Base-by-base conservation (phyloP, 768 basidiomycete genomes). In the Termitomyces sp. region DNA sequence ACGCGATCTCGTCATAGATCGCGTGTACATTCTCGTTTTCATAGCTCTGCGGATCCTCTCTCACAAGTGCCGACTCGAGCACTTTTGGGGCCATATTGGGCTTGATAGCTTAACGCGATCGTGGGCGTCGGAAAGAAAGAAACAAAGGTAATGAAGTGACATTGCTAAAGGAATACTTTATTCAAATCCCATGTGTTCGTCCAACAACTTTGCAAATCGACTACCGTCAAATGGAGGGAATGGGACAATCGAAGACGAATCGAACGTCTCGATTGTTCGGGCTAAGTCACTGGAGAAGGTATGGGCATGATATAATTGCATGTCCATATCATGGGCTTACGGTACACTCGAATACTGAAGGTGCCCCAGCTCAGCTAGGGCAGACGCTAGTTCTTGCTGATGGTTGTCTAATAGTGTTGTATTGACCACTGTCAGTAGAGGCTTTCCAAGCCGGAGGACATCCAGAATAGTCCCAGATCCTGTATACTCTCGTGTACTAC, bases 401-500 rank as follows among this genome's bases (percentile, higher is more conserved):
- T 99, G 96, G 69, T 97, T 91, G 70, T 97, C 88, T 70, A 95
- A 81, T 33, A 99, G 75, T 0, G 91, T 88, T 45, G 86, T 76
- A 70, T 99, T 99, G 12, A 95, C 95, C 3, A 97, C 86, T 4
- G 91, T 89, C 62, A 99, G 87, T 63, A 99, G 76, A 7, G 84
- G 81, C 67, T 89, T 93, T 49, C 80, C 78, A 52, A 83, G 75
- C 34, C 94, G 79, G 50, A 98, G 76, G 11, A 87, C 92, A 47
- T 96, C 92, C 33, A 98, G 80, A 66, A 98, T 95, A 4, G 96
- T 97, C 12, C 96, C 96, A 22, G 96, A 89, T 54, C 96, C 96
- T 98, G 59, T 55, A 33, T 24, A 52, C 22, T 95, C 50, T 50
- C 12, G 50, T 55, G 39, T 45, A 36, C 51, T 53, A 58, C 54